A percentile compares a stretch with the other conserved stretches of the same genome.
Evolutionary conservation across 345 rosid genomes (phyloP).

Genomic region (Xanthoceras sorbifolium): DNA sequence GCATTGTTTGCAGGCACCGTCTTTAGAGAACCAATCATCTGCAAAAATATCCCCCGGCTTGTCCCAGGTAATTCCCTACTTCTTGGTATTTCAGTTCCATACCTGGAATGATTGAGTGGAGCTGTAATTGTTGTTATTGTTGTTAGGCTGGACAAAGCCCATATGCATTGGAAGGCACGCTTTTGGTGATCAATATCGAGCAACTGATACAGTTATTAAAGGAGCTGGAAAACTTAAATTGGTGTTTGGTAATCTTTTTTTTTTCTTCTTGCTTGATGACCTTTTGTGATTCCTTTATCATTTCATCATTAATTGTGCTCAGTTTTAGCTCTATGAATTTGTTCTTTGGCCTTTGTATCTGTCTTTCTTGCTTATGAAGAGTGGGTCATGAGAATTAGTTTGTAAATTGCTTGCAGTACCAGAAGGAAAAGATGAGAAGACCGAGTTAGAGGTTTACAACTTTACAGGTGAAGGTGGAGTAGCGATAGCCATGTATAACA

Average conservation of each 20-base stretch:
- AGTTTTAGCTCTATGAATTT: background rate
- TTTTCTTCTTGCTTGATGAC: slow-evolving; percentile 15
- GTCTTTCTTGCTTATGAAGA: background rate
- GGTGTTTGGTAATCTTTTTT: slow-evolving; percentile 63
- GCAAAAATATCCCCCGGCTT: slow-evolving; percentile 88
- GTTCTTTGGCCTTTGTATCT: background rate
- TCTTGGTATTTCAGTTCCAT: background rate
- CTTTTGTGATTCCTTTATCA: background rate
- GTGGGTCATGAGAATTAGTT: background rate
- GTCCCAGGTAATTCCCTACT: slow-evolving; percentile 61
- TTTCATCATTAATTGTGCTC: background rate
- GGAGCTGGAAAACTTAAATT: slow-evolving; percentile 92
- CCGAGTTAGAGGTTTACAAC: slow-evolving; percentile 79
- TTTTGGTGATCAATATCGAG: slow-evolving; percentile 95
- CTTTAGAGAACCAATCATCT: slow-evolving; percentile 93
- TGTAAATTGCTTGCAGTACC: slow-evolving; percentile 47
- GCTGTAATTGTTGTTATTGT: slow-evolving; percentile 15
- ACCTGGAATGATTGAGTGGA: background rate
- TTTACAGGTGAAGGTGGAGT: slow-evolving; percentile 96
- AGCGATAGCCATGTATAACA: slow-evolving; percentile 90
- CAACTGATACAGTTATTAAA: slow-evolving; percentile 87
- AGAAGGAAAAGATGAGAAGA: slow-evolving; percentile 74
- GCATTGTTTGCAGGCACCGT: slow-evolving; percentile 76
- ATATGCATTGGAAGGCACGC: slow-evolving; percentile 99
- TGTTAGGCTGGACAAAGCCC: slow-evolving; percentile 92